phyloP scores from a whole-genome alignment of 352 stramenopile species.

The Blastocystis sp. region DNA sequence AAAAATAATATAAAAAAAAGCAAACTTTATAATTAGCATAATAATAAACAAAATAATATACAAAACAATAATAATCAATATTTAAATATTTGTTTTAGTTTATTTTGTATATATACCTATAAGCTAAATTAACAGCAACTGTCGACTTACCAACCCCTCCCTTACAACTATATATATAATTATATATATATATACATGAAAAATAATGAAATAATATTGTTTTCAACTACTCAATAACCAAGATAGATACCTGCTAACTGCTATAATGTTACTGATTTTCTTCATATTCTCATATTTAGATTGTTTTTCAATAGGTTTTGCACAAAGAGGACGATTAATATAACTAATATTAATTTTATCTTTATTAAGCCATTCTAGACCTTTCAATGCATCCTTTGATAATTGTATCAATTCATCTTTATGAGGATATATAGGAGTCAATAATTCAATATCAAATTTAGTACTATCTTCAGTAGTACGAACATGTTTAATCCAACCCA shows the following conservation, averaged over 20 bases:
- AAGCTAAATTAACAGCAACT: slow-evolving; percentile 63
- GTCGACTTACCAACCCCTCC: slow-evolving; percentile 69
- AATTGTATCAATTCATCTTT: slow-evolving; percentile 21
- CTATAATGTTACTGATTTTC: slow-evolving; percentile 61
- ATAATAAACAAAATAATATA: too few relatives aligned
- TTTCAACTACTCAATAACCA: background rate
- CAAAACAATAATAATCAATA: too few relatives aligned
- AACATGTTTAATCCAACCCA: slow-evolving; percentile 57
- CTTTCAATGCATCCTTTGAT: slow-evolving; percentile 15
- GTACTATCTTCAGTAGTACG: slow-evolving; percentile 46
- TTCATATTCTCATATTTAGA: slow-evolving; percentile 40
- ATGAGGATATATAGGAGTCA: slow-evolving; percentile 17
- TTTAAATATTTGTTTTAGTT: too few relatives aligned
- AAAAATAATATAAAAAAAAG: too few relatives aligned
- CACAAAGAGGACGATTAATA: slow-evolving; percentile 52
- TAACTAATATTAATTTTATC: slow-evolving; percentile 46
- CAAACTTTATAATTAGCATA: too few relatives aligned
- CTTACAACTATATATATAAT: slow-evolving; percentile 61
- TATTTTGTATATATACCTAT: slow-evolving; percentile 45
- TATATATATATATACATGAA: too few relatives aligned
- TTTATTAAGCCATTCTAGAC: slow-evolving; percentile 3
- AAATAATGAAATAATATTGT: too few relatives aligned
- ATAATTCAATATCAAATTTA: slow-evolving; percentile 26
- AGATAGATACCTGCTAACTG: slow-evolving; percentile 47
- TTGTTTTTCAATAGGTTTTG: slow-evolving; percentile 55